These are phyloP conservation scores for Lentinula novae-zelandiae DNA, from an alignment of 1,284 basidiomycete genomes.

Conservation along the genomic window DNA sequence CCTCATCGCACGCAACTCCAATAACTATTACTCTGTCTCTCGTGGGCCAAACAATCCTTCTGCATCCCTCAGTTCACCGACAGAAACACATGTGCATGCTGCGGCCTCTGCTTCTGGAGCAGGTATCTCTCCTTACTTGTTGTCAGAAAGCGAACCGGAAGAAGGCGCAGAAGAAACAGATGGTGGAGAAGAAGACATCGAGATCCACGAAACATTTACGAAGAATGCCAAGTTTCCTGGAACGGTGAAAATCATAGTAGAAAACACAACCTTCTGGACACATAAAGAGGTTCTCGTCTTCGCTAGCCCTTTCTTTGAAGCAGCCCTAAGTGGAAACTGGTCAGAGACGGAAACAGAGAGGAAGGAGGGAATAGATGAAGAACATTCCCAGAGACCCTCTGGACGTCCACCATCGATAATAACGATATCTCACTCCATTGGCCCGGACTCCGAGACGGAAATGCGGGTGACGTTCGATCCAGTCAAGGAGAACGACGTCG, in stretches of 20 bases:
- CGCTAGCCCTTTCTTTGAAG: slow-evolving; percentile 84
- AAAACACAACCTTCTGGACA: slow-evolving; percentile 81
- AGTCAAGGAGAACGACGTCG: slow-evolving; percentile 40
- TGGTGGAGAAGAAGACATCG: slow-evolving; percentile 65
- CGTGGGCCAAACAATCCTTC: slow-evolving; percentile 68
- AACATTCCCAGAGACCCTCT: slow-evolving; percentile 20
- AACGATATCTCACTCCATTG: slow-evolving; percentile 72
- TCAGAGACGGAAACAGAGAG: slow-evolving; percentile 58
- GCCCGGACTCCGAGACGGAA: slow-evolving; percentile 49
- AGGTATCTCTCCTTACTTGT: slow-evolving; percentile 55
- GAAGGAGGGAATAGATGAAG: neutral
- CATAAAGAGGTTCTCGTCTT: slow-evolving; percentile 84
- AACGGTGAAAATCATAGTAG: slow-evolving; percentile 82
- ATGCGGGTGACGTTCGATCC: slow-evolving; percentile 53
- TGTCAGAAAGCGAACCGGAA: slow-evolving; percentile 69
- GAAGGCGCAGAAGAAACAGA: slow-evolving; percentile 64
- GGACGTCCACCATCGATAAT: slow-evolving; percentile 74
- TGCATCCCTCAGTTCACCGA: slow-evolving; percentile 75
- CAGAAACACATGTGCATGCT: slow-evolving; percentile 81
- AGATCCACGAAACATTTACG: slow-evolving; percentile 71
- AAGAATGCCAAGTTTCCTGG: slow-evolving; percentile 64
- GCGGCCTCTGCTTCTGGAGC: slow-evolving; percentile 75
- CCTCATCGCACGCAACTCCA: slow-evolving; percentile 69
- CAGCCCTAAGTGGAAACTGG: slow-evolving; percentile 78
- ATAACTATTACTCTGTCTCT: slow-evolving; percentile 30